Evolutionary conservation across 371 early-diverging fungal species (phyloP).

Genomic region (Choanephora cucurbitarum): DNA sequence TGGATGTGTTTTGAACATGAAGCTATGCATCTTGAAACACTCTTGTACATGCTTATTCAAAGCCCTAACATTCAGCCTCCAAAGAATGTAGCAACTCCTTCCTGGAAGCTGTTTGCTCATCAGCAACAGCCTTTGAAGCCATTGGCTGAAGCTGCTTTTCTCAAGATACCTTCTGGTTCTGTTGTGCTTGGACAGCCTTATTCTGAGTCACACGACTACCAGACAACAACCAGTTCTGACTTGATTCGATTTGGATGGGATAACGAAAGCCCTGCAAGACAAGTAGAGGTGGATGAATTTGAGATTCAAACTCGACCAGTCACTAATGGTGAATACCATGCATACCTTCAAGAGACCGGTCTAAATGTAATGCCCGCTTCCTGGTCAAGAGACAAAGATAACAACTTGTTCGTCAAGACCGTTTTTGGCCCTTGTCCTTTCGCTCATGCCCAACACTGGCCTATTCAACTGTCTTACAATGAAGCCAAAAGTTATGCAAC

Average conservation of each 20-base stretch:
- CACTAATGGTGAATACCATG: slow-evolving; percentile 76
- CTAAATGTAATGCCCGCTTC: slow-evolving; percentile 41
- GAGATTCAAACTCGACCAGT: slow-evolving; percentile 79
- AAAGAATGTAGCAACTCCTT: slow-evolving; percentile 26
- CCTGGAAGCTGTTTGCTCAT: slow-evolving; percentile 20
- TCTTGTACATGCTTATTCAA: slow-evolving; percentile 89
- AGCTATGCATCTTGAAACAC: slow-evolving; percentile 87
- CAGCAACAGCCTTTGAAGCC: slow-evolving; percentile 9
- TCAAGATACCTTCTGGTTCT: slow-evolving; percentile 24
- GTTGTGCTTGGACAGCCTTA: slow-evolving; percentile 53
- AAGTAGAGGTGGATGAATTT: slow-evolving; percentile 48
- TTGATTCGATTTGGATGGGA: slow-evolving; percentile 81
- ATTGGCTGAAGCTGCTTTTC: slow-evolving; percentile 11
- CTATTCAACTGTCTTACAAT: slow-evolving; percentile 69
- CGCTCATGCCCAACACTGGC: slow-evolving; percentile 64
- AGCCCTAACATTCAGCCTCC: slow-evolving; percentile 47
- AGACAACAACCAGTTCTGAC: slow-evolving; percentile 32
- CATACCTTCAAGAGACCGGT: slow-evolving; percentile 50
- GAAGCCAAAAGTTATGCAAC: slow-evolving; percentile 73
- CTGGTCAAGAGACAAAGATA: slow-evolving; percentile 43
- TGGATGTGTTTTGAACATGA: slow-evolving; percentile 93
- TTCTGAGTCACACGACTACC: slow-evolving; percentile 45
- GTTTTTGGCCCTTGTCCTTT: slow-evolving; percentile 66
- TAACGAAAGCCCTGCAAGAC: slow-evolving; percentile 72
- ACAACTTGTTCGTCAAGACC: slow-evolving; percentile 57